Conservation (phyloP, 441 rosid genomes). For the Populus hybrid region DNA sequence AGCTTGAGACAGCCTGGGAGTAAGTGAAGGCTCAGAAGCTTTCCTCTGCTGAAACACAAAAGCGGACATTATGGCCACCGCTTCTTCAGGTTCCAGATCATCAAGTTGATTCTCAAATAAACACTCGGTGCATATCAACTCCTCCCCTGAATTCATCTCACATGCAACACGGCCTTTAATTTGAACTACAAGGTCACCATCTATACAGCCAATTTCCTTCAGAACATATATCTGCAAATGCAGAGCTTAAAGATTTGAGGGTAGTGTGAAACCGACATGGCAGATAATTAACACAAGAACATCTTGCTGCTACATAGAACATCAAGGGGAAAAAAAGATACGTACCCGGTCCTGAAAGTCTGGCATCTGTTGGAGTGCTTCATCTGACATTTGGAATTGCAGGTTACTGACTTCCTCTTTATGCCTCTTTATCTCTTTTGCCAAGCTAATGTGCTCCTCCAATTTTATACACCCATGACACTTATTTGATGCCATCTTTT, state of each 20-base stretch:
- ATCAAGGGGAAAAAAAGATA: constrained; percentile 2
- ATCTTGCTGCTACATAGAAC: constrained; percentile 11
- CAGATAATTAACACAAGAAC: constrained; percentile 10
- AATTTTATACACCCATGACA: constrained; percentile 87
- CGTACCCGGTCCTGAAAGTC: constrained; percentile 96
- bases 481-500: constrained; percentile 78
- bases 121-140: constrained; percentile 82
- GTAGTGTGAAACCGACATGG: constrained; percentile 6
- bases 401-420: constrained; percentile 62
- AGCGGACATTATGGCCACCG: constrained; percentile 98
- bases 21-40: constrained; percentile 78
- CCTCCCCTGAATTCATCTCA: constrained; percentile 99
- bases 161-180: constrained; percentile 98
- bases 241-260: constrained; percentile 16
- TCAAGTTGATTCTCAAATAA: constrained; percentile 94
- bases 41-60: constrained; percentile 96
- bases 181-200: constrained; percentile 89
- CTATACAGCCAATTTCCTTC: constrained; percentile 83
- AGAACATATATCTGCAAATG: constrained; percentile 83
- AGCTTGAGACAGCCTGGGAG: constrained; percentile 71
- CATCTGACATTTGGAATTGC: constrained; percentile 78
- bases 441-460: constrained; percentile 77
- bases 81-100: constrained; percentile 95
- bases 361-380: constrained; percentile 93
- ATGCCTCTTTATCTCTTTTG: constrained; percentile 61